Evolutionary conservation across 176 grass and related monocot genomes (phyloP), one percentile per base, ranked within the genome.

Genomic region (Cenchrus fungigraminus): DNA sequence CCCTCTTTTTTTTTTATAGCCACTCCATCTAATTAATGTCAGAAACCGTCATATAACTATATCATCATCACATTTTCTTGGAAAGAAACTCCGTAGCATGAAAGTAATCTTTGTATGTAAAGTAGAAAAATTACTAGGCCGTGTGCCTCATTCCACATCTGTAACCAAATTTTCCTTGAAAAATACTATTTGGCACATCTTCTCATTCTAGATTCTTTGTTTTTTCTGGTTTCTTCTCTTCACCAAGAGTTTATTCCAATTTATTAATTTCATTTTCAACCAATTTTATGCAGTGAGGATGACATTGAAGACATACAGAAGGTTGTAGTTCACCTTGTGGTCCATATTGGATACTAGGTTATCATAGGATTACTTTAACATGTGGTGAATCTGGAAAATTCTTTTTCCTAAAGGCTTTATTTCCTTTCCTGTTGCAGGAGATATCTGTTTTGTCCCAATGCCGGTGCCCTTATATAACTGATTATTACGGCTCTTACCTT

Each of bases 241-340:
- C 1, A 34, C n/a, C 28, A 19, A 16, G 32, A 2, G 82, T 73
- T 84, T 34, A 64, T 54, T 20, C 42, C 12, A 68, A 62, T 7
- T 68, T 82, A 77, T 82, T 79, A n/a, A 65, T 50, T 50, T 65
- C 8, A 19, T 73, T 71, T 87, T 82, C 20, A 45, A 77, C 52
- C 65, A 74, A 55, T 79, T 80, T 56, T 65, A 80, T 92, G 73
- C 82, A 99, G 97, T 10, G 97, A 99, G 86, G 97, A 99, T 92
- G 97, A 99, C 68, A 92, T 99, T 84, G 97, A 99, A 94, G 97
- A 99, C 65, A 99, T 99, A 88, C 97, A 99, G 89, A 99, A 96
- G 97, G 97, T 99, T 83, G 28, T 73, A 53, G 11, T 81, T 20
- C 20, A 86, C 47, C 74, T 77, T 80, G 47, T 37, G 20, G 11